Evolutionary conservation across 495 filamentous ascomycete genomes (phyloP).

Genomic region (Aspergillus wentii): DNA sequence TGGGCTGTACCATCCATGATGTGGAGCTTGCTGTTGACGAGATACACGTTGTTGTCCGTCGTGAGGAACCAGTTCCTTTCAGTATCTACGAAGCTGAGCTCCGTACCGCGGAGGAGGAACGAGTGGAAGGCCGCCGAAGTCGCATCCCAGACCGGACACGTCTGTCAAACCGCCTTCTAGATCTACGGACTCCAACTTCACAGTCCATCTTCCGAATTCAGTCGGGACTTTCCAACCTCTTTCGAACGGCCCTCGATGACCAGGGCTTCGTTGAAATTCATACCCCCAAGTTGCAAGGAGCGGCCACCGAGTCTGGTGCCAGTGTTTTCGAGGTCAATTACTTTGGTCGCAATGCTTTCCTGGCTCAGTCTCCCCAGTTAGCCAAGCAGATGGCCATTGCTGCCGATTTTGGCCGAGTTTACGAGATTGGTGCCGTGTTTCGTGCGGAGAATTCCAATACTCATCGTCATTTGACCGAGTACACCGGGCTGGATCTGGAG

Average conservation of each 20-base stretch:
- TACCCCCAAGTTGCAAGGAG: conserved; percentile 80
- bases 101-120: conserved; percentile 39
- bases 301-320: conserved; percentile 84
- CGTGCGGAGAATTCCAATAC: conserved; percentile 94
- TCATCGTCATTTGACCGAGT: conserved; percentile 91
- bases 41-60: conserved; percentile 49
- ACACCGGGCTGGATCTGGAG: conserved; percentile 91
- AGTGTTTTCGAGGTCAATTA: conserved; percentile 89
- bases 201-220: conserved; percentile 81
- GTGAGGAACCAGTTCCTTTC: conserved; percentile 57
- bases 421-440: conserved; percentile 85
- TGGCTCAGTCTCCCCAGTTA: conserved; percentile 88
- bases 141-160: conserved; percentile 70
- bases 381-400: conserved; percentile 95
- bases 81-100: conserved; percentile 61
- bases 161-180: conserved; percentile 77
- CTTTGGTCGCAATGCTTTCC: conserved; percentile 74
- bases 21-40: conserved; percentile 44
- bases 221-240: conserved; percentile 70
- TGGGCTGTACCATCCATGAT: conserved; percentile 53
- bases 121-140: conserved; percentile 37
- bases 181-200: conserved; percentile 78
- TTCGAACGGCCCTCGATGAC: conserved; percentile 66
- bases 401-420: conserved; percentile 81
- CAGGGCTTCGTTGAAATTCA: conserved; percentile 84